These are phyloP conservation scores for Lagerstroemia speciosa DNA, from an alignment of 345 rosid genomes.

Conservation along the genomic window DNA sequence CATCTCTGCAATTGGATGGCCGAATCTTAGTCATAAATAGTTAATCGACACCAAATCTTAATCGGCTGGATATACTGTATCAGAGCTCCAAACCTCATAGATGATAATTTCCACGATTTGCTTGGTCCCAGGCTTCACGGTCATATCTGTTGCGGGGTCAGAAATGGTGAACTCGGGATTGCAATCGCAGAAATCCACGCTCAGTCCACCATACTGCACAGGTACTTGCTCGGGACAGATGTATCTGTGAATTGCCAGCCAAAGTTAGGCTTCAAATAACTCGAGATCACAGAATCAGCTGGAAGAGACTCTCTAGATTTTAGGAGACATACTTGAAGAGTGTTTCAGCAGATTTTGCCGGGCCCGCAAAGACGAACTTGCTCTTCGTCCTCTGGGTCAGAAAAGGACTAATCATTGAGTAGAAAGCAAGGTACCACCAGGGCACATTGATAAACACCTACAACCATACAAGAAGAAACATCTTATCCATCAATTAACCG, in stretches of 20 bases:
- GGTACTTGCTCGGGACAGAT: constrained; percentile 82
- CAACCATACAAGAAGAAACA: background rate
- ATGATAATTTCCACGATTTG: constrained; percentile 81
- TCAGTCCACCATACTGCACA: constrained; percentile 79
- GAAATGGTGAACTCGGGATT: constrained; percentile 59
- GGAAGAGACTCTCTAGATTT: background rate
- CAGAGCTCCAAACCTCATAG: constrained; percentile 48
- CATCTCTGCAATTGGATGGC: constrained; percentile 45
- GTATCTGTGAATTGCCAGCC: constrained; percentile 30
- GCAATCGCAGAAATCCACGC: constrained; percentile 75
- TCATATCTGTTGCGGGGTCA: constrained; percentile 62
- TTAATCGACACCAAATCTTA: background rate
- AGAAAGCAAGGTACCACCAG: constrained; percentile 93
- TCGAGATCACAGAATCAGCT: background rate
- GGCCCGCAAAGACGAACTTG: constrained; percentile 85
- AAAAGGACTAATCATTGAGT: constrained; percentile 70
- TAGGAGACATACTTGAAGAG: constrained; percentile 64
- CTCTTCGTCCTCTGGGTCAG: constrained; percentile 88
- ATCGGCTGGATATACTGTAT: background rate
- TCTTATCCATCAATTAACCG: background rate
- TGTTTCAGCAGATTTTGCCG: constrained; percentile 62
- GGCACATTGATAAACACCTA: constrained; percentile 93
- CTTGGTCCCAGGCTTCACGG: constrained; percentile 71
- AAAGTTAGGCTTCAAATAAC: background rate
- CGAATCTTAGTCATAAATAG: background rate